Conservation (phyloP, 176 grass and related monocot species). For the Ananas comosus region DNA sequence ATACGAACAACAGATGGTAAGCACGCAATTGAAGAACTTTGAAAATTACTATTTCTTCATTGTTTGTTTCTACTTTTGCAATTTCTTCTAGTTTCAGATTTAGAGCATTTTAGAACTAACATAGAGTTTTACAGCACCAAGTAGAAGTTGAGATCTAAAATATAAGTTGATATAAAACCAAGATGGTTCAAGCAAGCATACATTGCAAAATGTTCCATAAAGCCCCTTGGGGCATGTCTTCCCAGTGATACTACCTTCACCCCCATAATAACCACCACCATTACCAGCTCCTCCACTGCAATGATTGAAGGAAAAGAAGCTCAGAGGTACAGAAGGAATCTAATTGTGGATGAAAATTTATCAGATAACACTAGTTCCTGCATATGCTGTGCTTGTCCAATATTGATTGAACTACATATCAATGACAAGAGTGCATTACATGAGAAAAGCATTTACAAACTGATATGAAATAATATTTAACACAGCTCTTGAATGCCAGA, state of each 20-base stretch:
- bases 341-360: not conserved
- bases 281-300: slow-evolving; percentile 75
- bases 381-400: no score
- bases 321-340: not conserved
- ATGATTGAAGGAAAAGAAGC: slow-evolving; percentile 26
- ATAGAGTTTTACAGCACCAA: not conserved
- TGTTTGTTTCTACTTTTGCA: no score
- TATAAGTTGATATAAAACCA: slow-evolving; percentile 11
- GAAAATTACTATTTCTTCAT: no score
- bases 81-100: no score
- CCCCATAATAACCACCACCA: slow-evolving; percentile 54
- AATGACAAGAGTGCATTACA: no score
- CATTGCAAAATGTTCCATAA: slow-evolving; percentile 88
- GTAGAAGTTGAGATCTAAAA: slow-evolving; percentile 7
- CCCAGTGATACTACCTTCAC: slow-evolving; percentile 69
- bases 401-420: no score
- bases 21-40: no score
- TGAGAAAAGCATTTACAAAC: no score
- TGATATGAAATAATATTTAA: no score
- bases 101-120: not conserved
- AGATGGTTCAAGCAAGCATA: slow-evolving; percentile 31
- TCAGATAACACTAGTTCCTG: no score
- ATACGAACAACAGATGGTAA: no score
- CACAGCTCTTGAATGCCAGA: no score
- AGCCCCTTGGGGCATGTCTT: slow-evolving; percentile 78